Percentiles rank a stretch among this genome's conserved stretches.
Conservation (phyloP, 2,329 filamentous ascomycete genomes). For the Diaporthe sp. region DNA sequence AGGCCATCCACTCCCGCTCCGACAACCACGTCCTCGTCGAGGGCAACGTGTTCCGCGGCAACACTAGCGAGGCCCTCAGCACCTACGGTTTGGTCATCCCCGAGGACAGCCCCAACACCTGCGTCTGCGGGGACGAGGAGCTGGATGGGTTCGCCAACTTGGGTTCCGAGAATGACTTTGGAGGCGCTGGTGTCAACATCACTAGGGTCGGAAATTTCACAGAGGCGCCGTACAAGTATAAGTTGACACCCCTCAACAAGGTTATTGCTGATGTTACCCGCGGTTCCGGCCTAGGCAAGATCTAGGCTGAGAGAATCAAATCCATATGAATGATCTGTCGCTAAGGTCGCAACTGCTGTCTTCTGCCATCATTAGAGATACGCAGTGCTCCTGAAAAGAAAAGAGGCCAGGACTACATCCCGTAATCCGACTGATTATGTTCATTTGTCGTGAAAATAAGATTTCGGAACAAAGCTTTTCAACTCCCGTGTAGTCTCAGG, state of each 20-base stretch:
- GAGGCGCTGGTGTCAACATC: slow-evolving; percentile 3
- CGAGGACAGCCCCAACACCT: slow-evolving; percentile 26
- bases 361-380: too few species aligned
- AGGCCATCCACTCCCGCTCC: slow-evolving; percentile 15
- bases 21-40: slow-evolving; percentile 23
- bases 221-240: background rate
- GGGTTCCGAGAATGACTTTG: slow-evolving; percentile 10
- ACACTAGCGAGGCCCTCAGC: slow-evolving; percentile 20
- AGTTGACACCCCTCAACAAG: background rate
- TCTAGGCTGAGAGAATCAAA: background rate
- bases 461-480: background rate
- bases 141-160: slow-evolving; percentile 19
- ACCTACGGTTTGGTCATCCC: slow-evolving; percentile 11
- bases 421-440: background rate
- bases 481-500: background rate
- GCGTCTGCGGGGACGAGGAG: slow-evolving; percentile 21
- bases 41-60: slow-evolving; percentile 15
- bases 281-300: slow-evolving; percentile 17
- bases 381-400: too few species aligned
- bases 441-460: background rate
- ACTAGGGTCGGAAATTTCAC: slow-evolving; percentile 10
- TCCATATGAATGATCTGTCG: background rate
- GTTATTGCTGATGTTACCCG: background rate
- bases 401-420: background rate
- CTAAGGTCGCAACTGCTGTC: background rate